Conservation (phyloP, 2,329 filamentous ascomycete genomes). For the Claviceps sp. region DNA sequence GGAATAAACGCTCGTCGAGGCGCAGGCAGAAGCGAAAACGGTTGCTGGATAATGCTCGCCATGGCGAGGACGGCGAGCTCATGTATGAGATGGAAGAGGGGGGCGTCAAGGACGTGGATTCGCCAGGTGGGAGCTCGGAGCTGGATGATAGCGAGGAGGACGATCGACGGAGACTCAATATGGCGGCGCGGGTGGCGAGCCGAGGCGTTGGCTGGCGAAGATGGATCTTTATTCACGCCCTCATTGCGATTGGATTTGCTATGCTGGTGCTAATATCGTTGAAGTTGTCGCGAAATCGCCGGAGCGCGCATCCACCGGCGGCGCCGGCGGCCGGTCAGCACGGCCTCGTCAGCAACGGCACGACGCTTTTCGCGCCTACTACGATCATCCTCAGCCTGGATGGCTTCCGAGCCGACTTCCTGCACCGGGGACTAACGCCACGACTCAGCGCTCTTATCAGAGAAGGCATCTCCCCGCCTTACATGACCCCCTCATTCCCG, state of each 20-base stretch:
- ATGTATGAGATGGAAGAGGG: conserved; percentile 91
- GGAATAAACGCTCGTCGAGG: conserved; percentile 33
- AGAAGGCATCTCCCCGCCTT: conserved; percentile 76
- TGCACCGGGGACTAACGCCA: conserved; percentile 72
- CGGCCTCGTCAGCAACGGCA: conserved; percentile 58
- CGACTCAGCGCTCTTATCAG: conserved; percentile 64
- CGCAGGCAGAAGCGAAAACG: conserved; percentile 40
- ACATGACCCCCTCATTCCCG: conserved; percentile 90
- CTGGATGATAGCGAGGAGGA: conserved; percentile 46
- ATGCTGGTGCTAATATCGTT: conserved; percentile 44
- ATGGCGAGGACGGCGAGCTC: conserved; percentile 59
- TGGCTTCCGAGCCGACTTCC: conserved; percentile 89
- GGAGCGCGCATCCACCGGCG: conserved; percentile 11
- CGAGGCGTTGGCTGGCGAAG: conserved; percentile 40
- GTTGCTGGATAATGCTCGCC: conserved; percentile 36
- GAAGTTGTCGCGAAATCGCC: conserved; percentile 40
- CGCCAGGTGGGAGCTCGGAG: conserved; percentile 48
- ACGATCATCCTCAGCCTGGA: conserved; percentile 90
- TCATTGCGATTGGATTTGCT: conserved; percentile 39
- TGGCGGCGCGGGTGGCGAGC: conserved; percentile 29
- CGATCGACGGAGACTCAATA: conserved; percentile 38
- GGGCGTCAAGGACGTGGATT: conserved; percentile 51
- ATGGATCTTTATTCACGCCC: conserved; percentile 39
- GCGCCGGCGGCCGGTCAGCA: conserved; percentile 10
- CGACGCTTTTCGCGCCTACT: conserved; percentile 76